Conservation (phyloP, 176 grass and related monocot species). For the Miscanthus lutarioriparius region DNA sequence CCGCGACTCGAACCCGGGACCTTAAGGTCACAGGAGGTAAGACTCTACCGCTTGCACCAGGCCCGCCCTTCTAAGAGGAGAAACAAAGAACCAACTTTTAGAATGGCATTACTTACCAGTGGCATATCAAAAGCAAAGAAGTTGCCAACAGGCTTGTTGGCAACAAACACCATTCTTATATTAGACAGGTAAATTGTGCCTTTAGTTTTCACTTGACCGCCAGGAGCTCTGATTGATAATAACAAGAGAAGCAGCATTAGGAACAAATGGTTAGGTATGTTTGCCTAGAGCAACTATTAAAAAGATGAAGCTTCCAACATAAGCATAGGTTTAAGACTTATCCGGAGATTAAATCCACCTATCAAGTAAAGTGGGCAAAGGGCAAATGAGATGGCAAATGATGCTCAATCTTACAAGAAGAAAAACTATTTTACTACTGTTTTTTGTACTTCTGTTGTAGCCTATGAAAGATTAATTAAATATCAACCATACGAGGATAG, state of each 20-base stretch:
- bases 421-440: not conserved
- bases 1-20: too few relatives aligned
- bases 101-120: conserved; percentile 55
- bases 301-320: not conserved
- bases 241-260: conserved; percentile 17
- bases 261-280: not conserved
- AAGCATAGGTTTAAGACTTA: not conserved
- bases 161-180: conserved; percentile 95
- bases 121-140: conserved; percentile 94
- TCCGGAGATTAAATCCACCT: not conserved
- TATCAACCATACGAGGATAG: not conserved
- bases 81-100: not conserved
- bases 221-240: conserved; percentile 64
- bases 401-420: not conserved
- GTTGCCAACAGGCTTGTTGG: conserved; percentile 73
- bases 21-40: too few relatives aligned
- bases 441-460: not conserved
- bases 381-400: not conserved
- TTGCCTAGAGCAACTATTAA: not conserved
- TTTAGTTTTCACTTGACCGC: conserved; percentile 73
- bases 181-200: conserved; percentile 97
- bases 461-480: not conserved
- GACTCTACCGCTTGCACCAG: too few relatives aligned
- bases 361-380: not conserved
- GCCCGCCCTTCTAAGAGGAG: too few relatives aligned